These are phyloP conservation scores for Chaetomium fimeti DNA, from an alignment of 495 filamentous ascomycete species.

Conservation along the genomic window DNA sequence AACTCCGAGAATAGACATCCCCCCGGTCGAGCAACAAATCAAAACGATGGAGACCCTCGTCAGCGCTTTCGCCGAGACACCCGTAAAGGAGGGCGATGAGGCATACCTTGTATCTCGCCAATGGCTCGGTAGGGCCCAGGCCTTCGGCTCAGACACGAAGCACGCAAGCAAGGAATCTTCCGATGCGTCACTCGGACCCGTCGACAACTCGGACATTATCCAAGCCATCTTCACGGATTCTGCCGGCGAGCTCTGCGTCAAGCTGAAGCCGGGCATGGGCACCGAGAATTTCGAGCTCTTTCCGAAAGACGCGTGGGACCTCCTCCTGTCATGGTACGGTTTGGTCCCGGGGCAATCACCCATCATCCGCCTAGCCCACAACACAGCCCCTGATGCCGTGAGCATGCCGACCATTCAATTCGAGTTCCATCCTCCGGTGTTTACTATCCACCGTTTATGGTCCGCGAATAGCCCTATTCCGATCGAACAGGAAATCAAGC, in stretches of 20 bases:
- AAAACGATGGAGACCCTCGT: conserved; percentile 64
- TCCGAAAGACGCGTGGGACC: conserved; percentile 74
- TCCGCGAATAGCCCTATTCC: conserved; percentile 52
- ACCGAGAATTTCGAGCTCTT: conserved; percentile 73
- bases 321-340: conserved; percentile 80
- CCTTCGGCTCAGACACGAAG: conserved; percentile 57
- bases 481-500: conserved; percentile 59
- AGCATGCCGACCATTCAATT: conserved; percentile 67
- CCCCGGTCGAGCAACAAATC: conserved; percentile 76
- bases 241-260: conserved; percentile 61
- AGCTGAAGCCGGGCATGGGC: conserved; percentile 69
- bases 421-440: conserved; percentile 81
- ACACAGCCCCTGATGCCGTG: conserved; percentile 60
- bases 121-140: conserved; percentile 76
- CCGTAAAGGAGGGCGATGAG: conserved; percentile 64
- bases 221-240: conserved; percentile 48
- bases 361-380: conserved; percentile 74
- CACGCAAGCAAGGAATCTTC: conserved; percentile 58
- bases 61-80: conserved; percentile 49
- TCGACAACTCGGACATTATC: conserved; percentile 80
- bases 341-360: conserved; percentile 65
- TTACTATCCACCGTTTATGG: conserved; percentile 79
- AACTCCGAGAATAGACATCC: conserved; percentile 35
- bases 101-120: conserved; percentile 74
- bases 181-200: conserved; percentile 70